These are phyloP conservation scores for Auriscalpium vulgare DNA, from an alignment of 768 basidiomycete species.

Conservation along the genomic window DNA sequence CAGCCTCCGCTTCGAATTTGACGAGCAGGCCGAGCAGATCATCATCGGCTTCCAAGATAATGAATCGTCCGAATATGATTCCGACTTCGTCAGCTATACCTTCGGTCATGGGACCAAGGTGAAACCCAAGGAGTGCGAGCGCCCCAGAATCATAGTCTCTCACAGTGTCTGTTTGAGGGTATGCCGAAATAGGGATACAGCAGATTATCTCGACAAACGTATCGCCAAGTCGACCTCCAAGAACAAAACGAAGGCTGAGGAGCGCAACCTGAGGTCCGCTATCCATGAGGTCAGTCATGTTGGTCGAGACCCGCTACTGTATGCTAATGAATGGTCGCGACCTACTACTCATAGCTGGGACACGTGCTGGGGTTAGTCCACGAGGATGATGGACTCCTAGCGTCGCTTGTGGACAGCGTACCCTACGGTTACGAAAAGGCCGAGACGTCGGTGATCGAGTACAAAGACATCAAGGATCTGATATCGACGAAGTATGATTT, in stretches of 20 bases:
- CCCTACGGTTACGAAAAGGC: background rate
- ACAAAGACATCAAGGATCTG: background rate
- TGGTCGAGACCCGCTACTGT: no score
- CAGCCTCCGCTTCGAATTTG: background rate
- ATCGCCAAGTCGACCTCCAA: background rate
- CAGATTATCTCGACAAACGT: background rate
- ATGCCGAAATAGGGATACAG: background rate
- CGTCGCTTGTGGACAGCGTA: background rate
- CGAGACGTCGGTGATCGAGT: no score
- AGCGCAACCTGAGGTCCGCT: background rate
- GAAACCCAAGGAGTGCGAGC: no score
- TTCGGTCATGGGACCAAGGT: no score
- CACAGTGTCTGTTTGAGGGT: background rate
- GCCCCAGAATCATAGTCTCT: no score
- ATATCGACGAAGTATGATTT: background rate
- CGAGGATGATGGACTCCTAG: background rate
- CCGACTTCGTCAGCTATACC: no score
- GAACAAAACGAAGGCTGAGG: no score
- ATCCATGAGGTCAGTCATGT: background rate
- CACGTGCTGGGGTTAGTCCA: background rate
- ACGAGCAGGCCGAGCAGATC: background rate
- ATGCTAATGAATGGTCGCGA: no score
- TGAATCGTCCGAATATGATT: no score
- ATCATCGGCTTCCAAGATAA: background rate
- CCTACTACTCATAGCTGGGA: background rate